A percentile compares a stretch with the other conserved stretches of the same genome.
Conservation (phyloP, 768 basidiomycete species). For the Boletus reticuloceps region DNA sequence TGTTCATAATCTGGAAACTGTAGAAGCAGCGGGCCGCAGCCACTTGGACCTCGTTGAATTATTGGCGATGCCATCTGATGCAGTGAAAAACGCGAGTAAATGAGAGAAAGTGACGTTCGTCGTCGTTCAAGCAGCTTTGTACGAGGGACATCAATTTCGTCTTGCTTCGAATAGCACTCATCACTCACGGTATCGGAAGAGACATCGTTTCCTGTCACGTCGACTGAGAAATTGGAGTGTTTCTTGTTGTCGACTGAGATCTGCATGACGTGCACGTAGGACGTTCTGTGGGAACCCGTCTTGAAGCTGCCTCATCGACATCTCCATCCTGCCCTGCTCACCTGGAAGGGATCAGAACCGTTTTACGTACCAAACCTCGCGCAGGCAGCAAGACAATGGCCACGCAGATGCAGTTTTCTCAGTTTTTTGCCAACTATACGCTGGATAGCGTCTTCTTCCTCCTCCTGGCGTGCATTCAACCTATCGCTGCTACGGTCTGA, state of each 20-base stretch:
- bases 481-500: neutral
- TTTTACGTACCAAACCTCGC: too few species aligned
- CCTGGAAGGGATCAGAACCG: too few species aligned
- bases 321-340: too few species aligned
- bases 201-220: constrained; percentile 30
- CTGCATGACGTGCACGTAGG: too few species aligned
- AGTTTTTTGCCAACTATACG: too few species aligned
- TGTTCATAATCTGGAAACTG: too few species aligned
- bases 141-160: constrained; percentile 38
- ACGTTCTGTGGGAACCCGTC: too few species aligned
- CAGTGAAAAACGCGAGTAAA: constrained; percentile 94
- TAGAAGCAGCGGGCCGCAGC: constrained; percentile 89
- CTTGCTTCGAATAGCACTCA: constrained; percentile 25
- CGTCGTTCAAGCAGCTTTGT: constrained; percentile 65
- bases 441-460: neutral
- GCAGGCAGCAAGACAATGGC: too few species aligned
- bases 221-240: too few species aligned
- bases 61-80: constrained; percentile 94
- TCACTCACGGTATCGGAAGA: constrained; percentile 30
- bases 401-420: too few species aligned
- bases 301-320: too few species aligned
- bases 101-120: constrained; percentile 92
- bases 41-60: constrained; percentile 65
- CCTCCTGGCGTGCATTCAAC: neutral
- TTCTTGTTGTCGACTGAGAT: too few species aligned